Conservation (phyloP, 2,329 filamentous ascomycete species). For the Ceratocystiopsis sp. region DNA sequence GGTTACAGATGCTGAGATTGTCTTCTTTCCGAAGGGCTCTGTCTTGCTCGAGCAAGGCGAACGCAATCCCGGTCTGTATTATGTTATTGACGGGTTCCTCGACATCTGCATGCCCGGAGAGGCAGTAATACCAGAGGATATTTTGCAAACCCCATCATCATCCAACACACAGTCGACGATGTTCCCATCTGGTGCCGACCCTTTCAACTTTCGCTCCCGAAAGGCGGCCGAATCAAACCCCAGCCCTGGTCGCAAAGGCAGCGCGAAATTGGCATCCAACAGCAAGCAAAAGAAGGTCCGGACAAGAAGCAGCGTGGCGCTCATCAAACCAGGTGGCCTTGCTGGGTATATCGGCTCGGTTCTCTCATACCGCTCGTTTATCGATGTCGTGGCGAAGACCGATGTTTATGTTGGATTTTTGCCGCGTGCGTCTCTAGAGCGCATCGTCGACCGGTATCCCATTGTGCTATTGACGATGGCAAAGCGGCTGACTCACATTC, state of each 20-base stretch:
- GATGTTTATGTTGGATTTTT: conserved; percentile 97
- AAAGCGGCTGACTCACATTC: conserved; percentile 74
- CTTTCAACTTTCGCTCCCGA: not conserved
- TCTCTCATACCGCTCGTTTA: conserved; percentile 89
- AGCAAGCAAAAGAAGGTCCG: conserved; percentile 16
- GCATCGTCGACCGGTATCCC: conserved; percentile 83
- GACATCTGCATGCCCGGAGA: conserved; percentile 75
- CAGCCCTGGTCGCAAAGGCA: too few species aligned
- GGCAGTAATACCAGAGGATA: conserved; percentile 26
- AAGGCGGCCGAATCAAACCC: not conserved
- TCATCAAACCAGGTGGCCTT: conserved; percentile 87
- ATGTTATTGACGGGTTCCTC: conserved; percentile 91
- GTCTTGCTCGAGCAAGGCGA: conserved; percentile 94
- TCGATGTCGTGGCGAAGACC: conserved; percentile 92
- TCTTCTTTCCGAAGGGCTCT: conserved; percentile 89
- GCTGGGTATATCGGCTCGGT: conserved; percentile 91
- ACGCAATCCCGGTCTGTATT: conserved; percentile 90
- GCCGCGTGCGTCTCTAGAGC: conserved; percentile 67
- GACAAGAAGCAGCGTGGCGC: conserved; percentile 49
- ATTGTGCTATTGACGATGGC: conserved; percentile 91
- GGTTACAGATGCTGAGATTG: conserved; percentile 86
- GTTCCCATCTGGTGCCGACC: conserved; percentile 3
- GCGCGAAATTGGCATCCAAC: too few species aligned
- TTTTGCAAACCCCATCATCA: conserved; percentile 17
- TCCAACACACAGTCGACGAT: conserved; percentile 9